Conservation (phyloP, 2,329 filamentous ascomycete genomes). For the Didymella glomerata region DNA sequence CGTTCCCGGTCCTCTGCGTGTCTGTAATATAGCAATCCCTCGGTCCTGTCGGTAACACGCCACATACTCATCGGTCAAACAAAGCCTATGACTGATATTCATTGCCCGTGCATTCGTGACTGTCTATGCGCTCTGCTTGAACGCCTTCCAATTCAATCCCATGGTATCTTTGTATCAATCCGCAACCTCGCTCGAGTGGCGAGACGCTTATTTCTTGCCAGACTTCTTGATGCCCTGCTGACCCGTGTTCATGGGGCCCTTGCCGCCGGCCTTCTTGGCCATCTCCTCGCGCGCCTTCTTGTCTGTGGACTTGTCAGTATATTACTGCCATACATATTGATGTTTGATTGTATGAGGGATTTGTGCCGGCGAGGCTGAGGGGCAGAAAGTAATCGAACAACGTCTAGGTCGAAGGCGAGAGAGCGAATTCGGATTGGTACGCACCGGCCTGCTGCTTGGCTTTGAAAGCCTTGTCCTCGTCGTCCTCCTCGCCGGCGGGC, state of each 20-base stretch:
- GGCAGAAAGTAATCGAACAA: background rate
- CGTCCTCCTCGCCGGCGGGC: slow-evolving; percentile 77
- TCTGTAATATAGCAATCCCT: no score
- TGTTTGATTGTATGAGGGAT: background rate
- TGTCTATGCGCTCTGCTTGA: slow-evolving; percentile 26
- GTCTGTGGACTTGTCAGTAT: slow-evolving; percentile 45
- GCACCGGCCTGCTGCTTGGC: slow-evolving; percentile 86
- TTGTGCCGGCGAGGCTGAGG: slow-evolving; percentile 8
- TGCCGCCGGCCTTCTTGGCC: slow-evolving; percentile 82
- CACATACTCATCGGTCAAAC: no score
- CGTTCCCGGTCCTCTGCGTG: no score
- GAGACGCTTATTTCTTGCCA: slow-evolving; percentile 77
- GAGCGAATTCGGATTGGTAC: slow-evolving; percentile 41
- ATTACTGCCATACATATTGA: background rate
- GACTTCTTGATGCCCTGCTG: slow-evolving; percentile 96
- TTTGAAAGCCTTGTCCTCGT: slow-evolving; percentile 83
- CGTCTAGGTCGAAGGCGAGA: background rate
- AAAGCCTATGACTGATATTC: background rate
- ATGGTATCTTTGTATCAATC: slow-evolving; percentile 36
- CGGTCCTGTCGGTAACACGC: no score
- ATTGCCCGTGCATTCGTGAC: slow-evolving; percentile 33
- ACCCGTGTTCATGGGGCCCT: slow-evolving; percentile 86
- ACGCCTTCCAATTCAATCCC: slow-evolving; percentile 31
- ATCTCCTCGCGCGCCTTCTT: slow-evolving; percentile 72
- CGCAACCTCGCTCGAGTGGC: slow-evolving; percentile 3